Evolutionary conservation across 306 rosid genomes (phyloP).

Genomic region (Vicia villosa): DNA sequence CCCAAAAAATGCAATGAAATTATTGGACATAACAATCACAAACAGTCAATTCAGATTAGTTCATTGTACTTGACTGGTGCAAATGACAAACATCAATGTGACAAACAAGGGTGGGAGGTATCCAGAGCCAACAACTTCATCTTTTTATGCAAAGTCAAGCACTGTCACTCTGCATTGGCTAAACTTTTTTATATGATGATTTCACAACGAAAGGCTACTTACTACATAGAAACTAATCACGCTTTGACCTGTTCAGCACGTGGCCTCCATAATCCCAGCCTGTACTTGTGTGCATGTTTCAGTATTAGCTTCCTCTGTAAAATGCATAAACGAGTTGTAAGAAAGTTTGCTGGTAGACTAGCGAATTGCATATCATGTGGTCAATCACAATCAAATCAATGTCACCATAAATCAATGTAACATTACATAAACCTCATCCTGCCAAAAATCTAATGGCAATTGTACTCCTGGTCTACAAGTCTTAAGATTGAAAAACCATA

Average conservation of each 20-base stretch:
- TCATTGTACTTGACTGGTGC: slow-evolving; percentile 17
- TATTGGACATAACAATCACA: neutral
- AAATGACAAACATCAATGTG: slow-evolving; percentile 26
- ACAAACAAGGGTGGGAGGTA: slow-evolving; percentile 23
- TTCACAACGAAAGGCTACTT: slow-evolving; percentile 23
- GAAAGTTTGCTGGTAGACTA: neutral
- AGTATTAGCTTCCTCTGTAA: slow-evolving; percentile 86
- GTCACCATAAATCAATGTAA: slow-evolving; percentile 18
- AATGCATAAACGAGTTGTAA: slow-evolving; percentile 42
- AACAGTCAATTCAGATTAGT: slow-evolving; percentile 27
- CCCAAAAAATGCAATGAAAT: slow-evolving; percentile 27
- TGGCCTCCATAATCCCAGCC: slow-evolving; percentile 92
- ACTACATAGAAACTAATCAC: slow-evolving; percentile 38
- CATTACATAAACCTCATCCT: slow-evolving; percentile 9
- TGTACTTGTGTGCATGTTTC: slow-evolving; percentile 75
- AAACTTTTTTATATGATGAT: slow-evolving; percentile 13
- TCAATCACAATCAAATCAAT: slow-evolving; percentile 1
- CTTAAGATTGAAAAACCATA: slow-evolving; percentile 1
- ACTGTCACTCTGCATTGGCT: neutral
- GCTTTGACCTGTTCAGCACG: slow-evolving; percentile 53
- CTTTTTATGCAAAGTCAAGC: slow-evolving; percentile 28
- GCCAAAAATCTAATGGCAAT: neutral
- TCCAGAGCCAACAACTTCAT: slow-evolving; percentile 6
- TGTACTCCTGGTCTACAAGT: neutral
- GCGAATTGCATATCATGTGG: slow-evolving; percentile 4